Conservation (phyloP, 108 stramenopile genomes). For the Cyclotella sp. region DNA sequence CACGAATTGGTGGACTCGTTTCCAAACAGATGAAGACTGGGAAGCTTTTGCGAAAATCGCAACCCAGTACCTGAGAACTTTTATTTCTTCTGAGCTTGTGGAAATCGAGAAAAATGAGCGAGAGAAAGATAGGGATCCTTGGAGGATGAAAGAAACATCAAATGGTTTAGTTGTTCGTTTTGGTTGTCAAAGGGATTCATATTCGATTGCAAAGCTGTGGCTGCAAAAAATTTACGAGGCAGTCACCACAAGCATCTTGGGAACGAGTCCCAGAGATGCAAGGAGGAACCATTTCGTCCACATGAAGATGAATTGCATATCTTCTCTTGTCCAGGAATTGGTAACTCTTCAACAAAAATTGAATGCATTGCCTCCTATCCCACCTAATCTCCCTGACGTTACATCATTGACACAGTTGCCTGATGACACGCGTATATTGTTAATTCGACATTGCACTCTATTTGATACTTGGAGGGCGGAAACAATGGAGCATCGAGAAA, state of each 20-base stretch:
- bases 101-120: constrained; percentile 9
- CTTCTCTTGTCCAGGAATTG: constrained; percentile 24
- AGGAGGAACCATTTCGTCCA: neutral
- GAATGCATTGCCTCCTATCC: constrained; percentile 22
- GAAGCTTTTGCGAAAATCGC: constrained; percentile 19
- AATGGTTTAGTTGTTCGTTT: neutral
- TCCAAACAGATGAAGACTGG: constrained; percentile 38
- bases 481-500: constrained; percentile 9
- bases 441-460: constrained; percentile 7
- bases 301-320: constrained; percentile 7
- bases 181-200: constrained; percentile 1
- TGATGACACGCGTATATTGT: constrained; percentile 1
- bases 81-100: constrained; percentile 11
- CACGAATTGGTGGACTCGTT: constrained; percentile 28
- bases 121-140: constrained; percentile 4
- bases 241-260: constrained; percentile 9
- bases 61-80: constrained; percentile 10
- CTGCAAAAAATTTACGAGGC: constrained; percentile 12
- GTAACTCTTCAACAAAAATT: constrained; percentile 14
- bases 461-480: constrained; percentile 22
- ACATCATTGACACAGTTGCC: constrained; percentile 5
- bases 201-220: constrained; percentile 12
- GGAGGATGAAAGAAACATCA: constrained; percentile 7
- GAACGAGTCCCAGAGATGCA: neutral
- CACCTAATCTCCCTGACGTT: constrained; percentile 23